phyloP scores from a whole-genome alignment of 345 rosid species.

The Rubroshorea leprosula region DNA sequence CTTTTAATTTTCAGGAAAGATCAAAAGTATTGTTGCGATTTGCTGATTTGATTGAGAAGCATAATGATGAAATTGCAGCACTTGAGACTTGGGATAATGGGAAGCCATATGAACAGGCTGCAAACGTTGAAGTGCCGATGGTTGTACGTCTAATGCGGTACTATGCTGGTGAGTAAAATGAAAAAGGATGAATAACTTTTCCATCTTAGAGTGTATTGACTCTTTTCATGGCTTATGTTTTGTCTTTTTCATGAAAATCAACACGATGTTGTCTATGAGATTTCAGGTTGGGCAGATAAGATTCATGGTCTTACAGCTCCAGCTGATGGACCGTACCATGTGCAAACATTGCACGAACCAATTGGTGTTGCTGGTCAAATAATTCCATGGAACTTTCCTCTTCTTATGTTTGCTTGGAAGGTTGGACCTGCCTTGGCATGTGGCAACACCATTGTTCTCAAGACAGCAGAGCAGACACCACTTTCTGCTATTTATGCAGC shows the following conservation, averaged over 20 bases:
- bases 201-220: conserved; percentile 5
- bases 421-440: conserved; percentile 65
- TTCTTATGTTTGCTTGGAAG: conserved; percentile 76
- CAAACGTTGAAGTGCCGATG: conserved; percentile 69
- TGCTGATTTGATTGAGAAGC: conserved; percentile 84
- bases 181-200: not conserved
- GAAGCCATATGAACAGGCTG: conserved; percentile 77
- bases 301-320: conserved; percentile 84
- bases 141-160: conserved; percentile 59
- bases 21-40: conserved; percentile 54
- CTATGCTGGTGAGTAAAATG: conserved; percentile 67
- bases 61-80: conserved; percentile 75
- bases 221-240: not conserved
- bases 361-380: conserved; percentile 96
- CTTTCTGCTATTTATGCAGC: conserved; percentile 51
- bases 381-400: conserved; percentile 97
- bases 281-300: conserved; percentile 93
- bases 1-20: conserved; percentile 56
- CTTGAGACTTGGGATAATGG: conserved; percentile 96
- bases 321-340: conserved; percentile 67
- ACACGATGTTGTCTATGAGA: conserved; percentile 5
- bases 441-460: conserved; percentile 60
- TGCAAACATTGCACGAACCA: conserved; percentile 86
- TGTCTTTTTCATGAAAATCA: not conserved
- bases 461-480: conserved; percentile 73